A percentile compares a stretch with the other conserved stretches of the same genome.
Conservation (phyloP, 192 early-diverging fungal species). For the Rhizoclosmatium sp. region DNA sequence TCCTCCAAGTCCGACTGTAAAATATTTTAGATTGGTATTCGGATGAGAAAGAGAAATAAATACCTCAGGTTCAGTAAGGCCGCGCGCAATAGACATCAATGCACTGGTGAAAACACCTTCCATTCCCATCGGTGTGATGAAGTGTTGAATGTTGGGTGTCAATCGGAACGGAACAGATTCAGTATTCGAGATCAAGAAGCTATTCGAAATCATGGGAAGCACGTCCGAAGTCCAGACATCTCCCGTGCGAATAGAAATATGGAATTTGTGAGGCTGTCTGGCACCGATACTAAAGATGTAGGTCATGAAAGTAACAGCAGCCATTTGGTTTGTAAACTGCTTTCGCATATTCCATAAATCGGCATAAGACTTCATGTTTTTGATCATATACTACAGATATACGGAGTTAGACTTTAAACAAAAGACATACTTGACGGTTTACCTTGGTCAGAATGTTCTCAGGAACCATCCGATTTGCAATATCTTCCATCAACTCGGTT, state of each 20-base stretch:
- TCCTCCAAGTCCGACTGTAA: conserved; percentile 84
- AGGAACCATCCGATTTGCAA: conserved; percentile 85
- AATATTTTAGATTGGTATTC: background rate
- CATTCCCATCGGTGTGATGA: conserved; percentile 91
- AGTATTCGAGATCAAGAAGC: conserved; percentile 61
- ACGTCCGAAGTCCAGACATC: conserved; percentile 89
- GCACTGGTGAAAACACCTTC: conserved; percentile 90
- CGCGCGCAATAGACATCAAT: conserved; percentile 84
- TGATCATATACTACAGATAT: conserved; percentile 69
- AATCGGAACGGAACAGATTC: conserved; percentile 97
- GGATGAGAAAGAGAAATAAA: conserved; percentile 16
- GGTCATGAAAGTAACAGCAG: conserved; percentile 88
- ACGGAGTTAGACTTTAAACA: background rate
- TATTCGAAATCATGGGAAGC: conserved; percentile 58
- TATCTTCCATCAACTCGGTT: conserved; percentile 88
- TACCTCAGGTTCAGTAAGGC: conserved; percentile 83
- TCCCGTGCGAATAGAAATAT: conserved; percentile 84
- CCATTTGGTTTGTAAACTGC: conserved; percentile 92
- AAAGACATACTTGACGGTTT: conserved; percentile 19
- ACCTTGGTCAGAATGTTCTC: conserved; percentile 84
- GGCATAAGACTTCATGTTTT: conserved; percentile 75
- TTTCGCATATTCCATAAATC: conserved; percentile 96
- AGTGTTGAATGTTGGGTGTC: conserved; percentile 96
- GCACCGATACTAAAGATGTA: conserved; percentile 91
- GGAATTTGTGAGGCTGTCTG: conserved; percentile 87